A percentile compares a stretch with the other conserved stretches of the same genome.
These are phyloP conservation scores for Kodamaea arcana DNA, from an alignment of 1,139 yeast genomes.

Conservation along the genomic window DNA sequence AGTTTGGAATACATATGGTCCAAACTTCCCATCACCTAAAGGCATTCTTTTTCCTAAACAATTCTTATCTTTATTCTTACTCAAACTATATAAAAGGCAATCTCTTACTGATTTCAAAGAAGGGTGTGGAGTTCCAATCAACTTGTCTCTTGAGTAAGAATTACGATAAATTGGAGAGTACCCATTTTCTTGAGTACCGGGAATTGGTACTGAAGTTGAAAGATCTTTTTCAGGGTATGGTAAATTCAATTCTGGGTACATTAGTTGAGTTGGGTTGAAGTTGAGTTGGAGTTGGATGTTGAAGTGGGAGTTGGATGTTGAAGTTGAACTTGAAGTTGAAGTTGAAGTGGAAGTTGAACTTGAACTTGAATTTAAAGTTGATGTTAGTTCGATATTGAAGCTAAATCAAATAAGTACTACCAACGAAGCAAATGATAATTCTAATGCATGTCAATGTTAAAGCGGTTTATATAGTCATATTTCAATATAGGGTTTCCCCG, in stretches of 20 bases:
- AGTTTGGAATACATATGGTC: conserved; percentile 45
- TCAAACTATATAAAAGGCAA: conserved; percentile 41
- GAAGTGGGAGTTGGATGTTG: too few relatives aligned
- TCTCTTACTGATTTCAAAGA: conserved; percentile 47
- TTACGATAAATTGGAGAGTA: conserved; percentile 55
- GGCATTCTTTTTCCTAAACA: conserved; percentile 51
- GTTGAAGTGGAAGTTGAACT: too few relatives aligned
- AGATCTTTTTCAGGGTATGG: conserved; percentile 1
- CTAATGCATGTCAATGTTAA: too few relatives aligned
- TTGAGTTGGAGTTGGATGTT: too few relatives aligned
- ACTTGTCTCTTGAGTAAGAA: conserved; percentile 28
- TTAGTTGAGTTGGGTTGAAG: too few relatives aligned
- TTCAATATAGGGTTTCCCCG: too few relatives aligned
- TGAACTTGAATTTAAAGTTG: too few relatives aligned
- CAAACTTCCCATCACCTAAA: conserved; percentile 27
- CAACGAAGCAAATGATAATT: too few relatives aligned
- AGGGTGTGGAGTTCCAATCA: conserved; percentile 47
- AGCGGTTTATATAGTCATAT: too few relatives aligned
- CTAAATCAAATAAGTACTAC: too few relatives aligned
- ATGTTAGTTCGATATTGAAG: too few relatives aligned
- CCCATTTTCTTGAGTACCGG: conserved; percentile 45
- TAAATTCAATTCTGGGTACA: background rate
- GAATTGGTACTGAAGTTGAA: conserved; percentile 31
- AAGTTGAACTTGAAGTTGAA: too few relatives aligned
- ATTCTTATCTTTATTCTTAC: conserved; percentile 30